phyloP scores from a whole-genome alignment of 352 stramenopile genomes.

The Elongisporangium prolatum region DNA sequence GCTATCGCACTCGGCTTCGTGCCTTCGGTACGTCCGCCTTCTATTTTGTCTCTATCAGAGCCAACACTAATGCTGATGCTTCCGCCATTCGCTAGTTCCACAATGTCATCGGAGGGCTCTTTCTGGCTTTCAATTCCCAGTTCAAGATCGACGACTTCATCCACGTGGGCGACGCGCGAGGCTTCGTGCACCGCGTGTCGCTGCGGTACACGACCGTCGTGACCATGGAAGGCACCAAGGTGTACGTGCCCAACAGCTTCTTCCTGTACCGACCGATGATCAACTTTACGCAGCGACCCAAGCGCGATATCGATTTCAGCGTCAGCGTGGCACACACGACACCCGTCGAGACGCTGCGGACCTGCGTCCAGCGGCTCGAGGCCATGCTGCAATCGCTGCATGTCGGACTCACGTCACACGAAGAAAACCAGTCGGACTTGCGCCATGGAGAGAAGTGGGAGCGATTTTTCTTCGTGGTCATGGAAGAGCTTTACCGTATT shows the following conservation, averaged over 20 bases:
- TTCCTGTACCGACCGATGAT: slow-evolving; percentile 90
- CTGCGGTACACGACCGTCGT: slow-evolving; percentile 82
- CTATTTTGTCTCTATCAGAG: background rate
- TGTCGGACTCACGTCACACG: slow-evolving; percentile 81
- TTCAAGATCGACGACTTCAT: slow-evolving; percentile 89
- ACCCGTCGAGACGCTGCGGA: slow-evolving; percentile 50
- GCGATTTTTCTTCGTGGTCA: slow-evolving; percentile 82
- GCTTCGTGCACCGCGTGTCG: slow-evolving; percentile 80
- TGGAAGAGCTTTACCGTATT: slow-evolving; percentile 82
- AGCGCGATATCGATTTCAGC: slow-evolving; percentile 75
- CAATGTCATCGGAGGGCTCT: slow-evolving; percentile 83
- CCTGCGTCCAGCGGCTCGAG: slow-evolving; percentile 56
- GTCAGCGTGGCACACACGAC: slow-evolving; percentile 56
- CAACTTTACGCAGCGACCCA: slow-evolving; percentile 82
- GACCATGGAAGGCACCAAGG: slow-evolving; percentile 73
- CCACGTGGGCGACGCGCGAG: slow-evolving; percentile 62
- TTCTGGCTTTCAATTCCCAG: slow-evolving; percentile 86
- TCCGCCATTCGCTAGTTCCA: slow-evolving; percentile 33
- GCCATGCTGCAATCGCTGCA: slow-evolving; percentile 81
- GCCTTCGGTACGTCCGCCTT: slow-evolving; percentile 35
- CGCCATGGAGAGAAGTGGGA: slow-evolving; percentile 80
- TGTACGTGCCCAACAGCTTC: slow-evolving; percentile 85
- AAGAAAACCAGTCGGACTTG: slow-evolving; percentile 79
- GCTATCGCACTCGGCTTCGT: slow-evolving; percentile 84
- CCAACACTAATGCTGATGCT: too few relatives aligned